Percentiles rank a stretch among this genome's conserved stretches.
Conservation (phyloP, 768 basidiomycete genomes). For the Cystobasidiopsis lactophilus region DNA sequence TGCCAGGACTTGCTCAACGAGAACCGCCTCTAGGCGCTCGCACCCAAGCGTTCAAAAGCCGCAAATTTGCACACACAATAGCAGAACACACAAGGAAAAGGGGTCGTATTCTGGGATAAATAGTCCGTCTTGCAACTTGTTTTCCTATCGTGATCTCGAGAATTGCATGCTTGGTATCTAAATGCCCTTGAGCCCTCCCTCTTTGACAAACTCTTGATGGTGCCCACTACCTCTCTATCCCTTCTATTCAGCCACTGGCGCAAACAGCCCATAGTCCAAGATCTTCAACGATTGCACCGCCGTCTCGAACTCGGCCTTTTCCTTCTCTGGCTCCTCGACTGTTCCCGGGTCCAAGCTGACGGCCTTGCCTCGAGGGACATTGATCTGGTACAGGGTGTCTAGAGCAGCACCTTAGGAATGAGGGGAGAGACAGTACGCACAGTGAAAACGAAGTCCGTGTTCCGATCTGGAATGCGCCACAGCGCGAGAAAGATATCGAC, state of each 20-base stretch:
- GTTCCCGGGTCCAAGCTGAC: neutral
- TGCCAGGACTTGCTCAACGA: constrained; percentile 43
- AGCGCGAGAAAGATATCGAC: constrained; percentile 60
- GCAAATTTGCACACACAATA: neutral
- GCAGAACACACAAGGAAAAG: neutral
- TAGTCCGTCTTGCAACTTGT: no score
- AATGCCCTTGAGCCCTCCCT: no score
- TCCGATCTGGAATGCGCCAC: constrained; percentile 48
- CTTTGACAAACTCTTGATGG: no score
- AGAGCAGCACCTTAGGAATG: neutral
- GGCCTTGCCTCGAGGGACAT: constrained; percentile 7
- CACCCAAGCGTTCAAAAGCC: neutral
- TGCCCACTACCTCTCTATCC: no score
- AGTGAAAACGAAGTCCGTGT: constrained; percentile 46
- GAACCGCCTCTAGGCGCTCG: neutral
- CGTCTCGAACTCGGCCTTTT: neutral
- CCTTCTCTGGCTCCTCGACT: neutral
- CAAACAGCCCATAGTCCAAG: constrained; percentile 9
- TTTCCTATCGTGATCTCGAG: no score
- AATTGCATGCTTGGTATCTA: no score
- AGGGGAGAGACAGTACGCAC: no score
- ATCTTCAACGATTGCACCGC: constrained; percentile 5
- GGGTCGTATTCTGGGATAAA: no score
- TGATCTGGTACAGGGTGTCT: neutral
- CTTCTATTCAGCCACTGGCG: neutral